These are phyloP conservation scores for Talaromyces ruber DNA, from an alignment of 495 filamentous ascomycete genomes.

Conservation along the genomic window DNA sequence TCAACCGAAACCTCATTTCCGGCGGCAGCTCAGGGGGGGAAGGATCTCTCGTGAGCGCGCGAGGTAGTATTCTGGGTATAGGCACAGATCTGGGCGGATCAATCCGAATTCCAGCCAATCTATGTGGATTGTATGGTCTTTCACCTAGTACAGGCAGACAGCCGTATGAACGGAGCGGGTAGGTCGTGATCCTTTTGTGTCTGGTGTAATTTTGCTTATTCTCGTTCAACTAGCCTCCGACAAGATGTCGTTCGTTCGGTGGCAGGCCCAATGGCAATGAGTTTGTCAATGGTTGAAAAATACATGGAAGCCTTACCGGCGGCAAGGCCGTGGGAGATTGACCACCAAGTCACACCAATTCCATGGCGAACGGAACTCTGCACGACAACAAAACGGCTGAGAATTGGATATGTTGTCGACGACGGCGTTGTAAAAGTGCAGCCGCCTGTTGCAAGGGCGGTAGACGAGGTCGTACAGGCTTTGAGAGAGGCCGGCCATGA, in stretches of 20 bases:
- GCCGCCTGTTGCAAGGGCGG: conserved; percentile 39
- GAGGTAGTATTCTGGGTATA: conserved; percentile 55
- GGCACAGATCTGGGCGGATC: conserved; percentile 64
- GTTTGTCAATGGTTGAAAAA: conserved; percentile 17
- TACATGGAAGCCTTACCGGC: conserved; percentile 23
- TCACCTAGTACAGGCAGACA: conserved; percentile 52
- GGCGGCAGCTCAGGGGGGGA: conserved; percentile 64
- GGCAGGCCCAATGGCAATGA: conserved; percentile 21
- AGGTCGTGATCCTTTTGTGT: background rate
- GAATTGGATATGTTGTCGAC: conserved; percentile 42
- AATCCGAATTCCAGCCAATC: conserved; percentile 55
- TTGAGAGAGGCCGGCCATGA: conserved; percentile 34
- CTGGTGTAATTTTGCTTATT: background rate
- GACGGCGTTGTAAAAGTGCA: conserved; percentile 49
- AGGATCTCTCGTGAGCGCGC: conserved; percentile 49
- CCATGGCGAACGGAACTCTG: conserved; percentile 32
- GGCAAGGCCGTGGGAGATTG: conserved; percentile 20
- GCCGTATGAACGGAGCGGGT: conserved; percentile 25
- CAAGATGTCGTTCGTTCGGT: conserved; percentile 25
- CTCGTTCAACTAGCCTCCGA: conserved; percentile 10
- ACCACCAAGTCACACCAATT: conserved; percentile 23
- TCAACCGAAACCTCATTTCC: conserved; percentile 45
- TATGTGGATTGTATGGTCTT: conserved; percentile 56
- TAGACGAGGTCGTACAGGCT: conserved; percentile 32
- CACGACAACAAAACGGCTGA: conserved; percentile 22